Conservation (phyloP, 2,329 filamentous ascomycete genomes). For the Microthyrium microscopicum region DNA sequence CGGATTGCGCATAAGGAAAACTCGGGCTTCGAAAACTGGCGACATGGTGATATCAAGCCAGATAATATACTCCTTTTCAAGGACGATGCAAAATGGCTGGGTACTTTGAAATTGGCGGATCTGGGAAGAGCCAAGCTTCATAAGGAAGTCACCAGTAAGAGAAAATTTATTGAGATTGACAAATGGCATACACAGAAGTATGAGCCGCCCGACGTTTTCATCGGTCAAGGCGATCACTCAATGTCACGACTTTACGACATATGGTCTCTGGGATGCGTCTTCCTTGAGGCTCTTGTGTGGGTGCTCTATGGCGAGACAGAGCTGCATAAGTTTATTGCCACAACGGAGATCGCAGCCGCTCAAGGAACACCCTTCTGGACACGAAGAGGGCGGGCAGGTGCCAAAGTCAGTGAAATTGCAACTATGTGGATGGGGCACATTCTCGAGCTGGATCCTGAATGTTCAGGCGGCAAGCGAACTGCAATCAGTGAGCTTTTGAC, state of each 20-base stretch:
- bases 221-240: not conserved
- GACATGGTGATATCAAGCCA: conserved; percentile 5
- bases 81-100: not conserved
- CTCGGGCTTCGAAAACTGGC: conserved; percentile 2
- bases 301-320: no score
- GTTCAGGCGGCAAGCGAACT: no score
- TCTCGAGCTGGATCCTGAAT: no score
- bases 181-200: not conserved
- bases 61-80: conserved; percentile 3
- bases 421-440: no score
- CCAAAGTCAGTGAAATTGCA: no score
- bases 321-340: no score
- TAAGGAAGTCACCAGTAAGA: not conserved
- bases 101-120: conserved; percentile 1
- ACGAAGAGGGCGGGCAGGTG: no score
- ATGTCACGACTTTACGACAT: conserved; percentile 1
- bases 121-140: conserved; percentile 3
- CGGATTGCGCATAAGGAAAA: no score
- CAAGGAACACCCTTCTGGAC: not conserved
- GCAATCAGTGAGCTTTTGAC: not conserved
- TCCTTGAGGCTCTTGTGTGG: not conserved
- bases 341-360: no score
- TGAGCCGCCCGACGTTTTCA: not conserved
- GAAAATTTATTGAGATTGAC: no score
- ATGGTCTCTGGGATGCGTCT: conserved; percentile 1